Conservation (phyloP, 1,284 basidiomycete genomes). For the Ganoderma sinense region DNA sequence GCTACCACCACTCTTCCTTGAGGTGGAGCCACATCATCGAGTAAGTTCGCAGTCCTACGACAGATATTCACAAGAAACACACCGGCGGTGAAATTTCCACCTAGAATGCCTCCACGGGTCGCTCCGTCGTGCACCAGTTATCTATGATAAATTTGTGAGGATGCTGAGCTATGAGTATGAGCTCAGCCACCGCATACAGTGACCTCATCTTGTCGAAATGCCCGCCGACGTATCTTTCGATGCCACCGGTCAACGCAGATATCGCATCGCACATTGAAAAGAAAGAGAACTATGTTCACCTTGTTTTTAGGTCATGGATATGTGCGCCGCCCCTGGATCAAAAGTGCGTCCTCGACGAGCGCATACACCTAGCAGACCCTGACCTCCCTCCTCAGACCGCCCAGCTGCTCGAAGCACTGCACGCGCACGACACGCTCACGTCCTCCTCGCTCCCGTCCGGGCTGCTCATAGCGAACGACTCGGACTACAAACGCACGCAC, state of each 20-base stretch:
- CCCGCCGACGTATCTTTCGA: background rate
- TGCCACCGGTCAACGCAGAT: background rate
- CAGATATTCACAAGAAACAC: background rate
- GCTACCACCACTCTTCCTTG: conserved; percentile 95
- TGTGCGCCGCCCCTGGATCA: conserved; percentile 99
- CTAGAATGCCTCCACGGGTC: background rate
- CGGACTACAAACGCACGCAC: conserved; percentile 94
- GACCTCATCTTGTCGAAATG: background rate
- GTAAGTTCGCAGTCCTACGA: conserved; percentile 48
- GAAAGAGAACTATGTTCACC: background rate
- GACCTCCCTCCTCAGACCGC: conserved; percentile 64
- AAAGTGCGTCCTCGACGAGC: conserved; percentile 62
- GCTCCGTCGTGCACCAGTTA: background rate
- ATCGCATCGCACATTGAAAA: background rate
- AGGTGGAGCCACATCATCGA: conserved; percentile 91
- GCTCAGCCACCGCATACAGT: too few species aligned
- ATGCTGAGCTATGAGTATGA: background rate
- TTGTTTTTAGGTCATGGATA: conserved; percentile 82
- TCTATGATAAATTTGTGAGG: background rate
- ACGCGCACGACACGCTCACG: conserved; percentile 69
- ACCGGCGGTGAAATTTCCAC: background rate
- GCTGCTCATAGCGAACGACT: conserved; percentile 89
- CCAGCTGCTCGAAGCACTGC: conserved; percentile 90
- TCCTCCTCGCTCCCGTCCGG: conserved; percentile 76
- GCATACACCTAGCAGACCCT: background rate